phyloP scores from a whole-genome alignment of 345 rosid genomes.

The Atalantia buxifolia region DNA sequence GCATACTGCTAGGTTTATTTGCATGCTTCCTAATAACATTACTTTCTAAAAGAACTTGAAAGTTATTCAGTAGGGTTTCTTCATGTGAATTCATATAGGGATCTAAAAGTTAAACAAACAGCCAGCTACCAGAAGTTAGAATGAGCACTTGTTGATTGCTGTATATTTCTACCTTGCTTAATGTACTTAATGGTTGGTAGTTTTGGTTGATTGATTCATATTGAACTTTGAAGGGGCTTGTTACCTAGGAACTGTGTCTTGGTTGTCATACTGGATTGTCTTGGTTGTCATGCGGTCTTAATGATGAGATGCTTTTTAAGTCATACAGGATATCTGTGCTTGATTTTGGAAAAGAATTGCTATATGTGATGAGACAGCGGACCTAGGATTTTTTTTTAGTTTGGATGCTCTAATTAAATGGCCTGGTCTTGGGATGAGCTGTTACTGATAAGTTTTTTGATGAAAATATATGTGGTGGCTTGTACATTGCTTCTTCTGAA shows the following conservation, averaged over 20 bases:
- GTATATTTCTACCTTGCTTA: background rate
- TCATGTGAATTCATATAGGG: background rate
- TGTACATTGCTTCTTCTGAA: background rate
- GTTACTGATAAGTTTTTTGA: background rate
- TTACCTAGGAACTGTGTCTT: background rate
- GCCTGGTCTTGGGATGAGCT: background rate
- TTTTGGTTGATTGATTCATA: background rate
- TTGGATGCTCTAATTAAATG: background rate
- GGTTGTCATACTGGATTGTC: background rate
- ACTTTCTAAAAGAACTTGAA: background rate
- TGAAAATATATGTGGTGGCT: background rate
- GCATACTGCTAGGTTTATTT: background rate
- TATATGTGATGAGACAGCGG: background rate
- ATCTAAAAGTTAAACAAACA: background rate
- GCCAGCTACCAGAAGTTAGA: background rate
- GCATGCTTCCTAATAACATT: background rate
- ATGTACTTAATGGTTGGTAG: background rate
- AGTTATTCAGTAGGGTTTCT: background rate
- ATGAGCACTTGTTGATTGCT: background rate
- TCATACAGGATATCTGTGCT: background rate
- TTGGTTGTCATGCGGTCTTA: background rate
- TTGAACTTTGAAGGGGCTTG: background rate
- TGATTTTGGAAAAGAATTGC: background rate
- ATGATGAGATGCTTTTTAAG: background rate
- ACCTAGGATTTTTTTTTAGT: background rate